A percentile compares a stretch with the other conserved stretches of the same genome.
These are phyloP conservation scores for Aspergillus awamori DNA, from an alignment of 2,329 filamentous ascomycete species.

Conservation along the genomic window DNA sequence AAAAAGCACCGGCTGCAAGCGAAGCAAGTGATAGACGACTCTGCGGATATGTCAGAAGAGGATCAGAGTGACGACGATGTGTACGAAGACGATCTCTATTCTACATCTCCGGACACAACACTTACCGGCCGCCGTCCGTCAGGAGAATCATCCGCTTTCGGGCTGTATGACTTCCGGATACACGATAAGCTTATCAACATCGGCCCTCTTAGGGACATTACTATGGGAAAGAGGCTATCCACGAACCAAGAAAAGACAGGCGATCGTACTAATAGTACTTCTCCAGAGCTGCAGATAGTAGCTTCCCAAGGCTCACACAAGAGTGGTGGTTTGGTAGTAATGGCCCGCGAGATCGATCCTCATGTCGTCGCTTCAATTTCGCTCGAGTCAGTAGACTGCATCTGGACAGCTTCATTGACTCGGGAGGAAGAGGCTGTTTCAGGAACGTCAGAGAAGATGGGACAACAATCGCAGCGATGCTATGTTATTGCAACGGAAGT, in stretches of 20 bases:
- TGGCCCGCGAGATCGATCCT: slow-evolving; percentile 78
- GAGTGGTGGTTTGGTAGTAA: slow-evolving; percentile 70
- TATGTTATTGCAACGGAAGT: slow-evolving; percentile 81
- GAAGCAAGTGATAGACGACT: slow-evolving; percentile 54
- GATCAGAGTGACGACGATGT: slow-evolving; percentile 62
- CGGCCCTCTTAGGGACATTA: slow-evolving; percentile 75
- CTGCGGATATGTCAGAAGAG: slow-evolving; percentile 61
- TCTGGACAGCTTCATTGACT: slow-evolving; percentile 73
- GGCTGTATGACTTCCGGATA: slow-evolving; percentile 72
- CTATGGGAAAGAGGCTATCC: slow-evolving; percentile 63
- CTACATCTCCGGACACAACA: slow-evolving; percentile 33
- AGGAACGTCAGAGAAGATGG: slow-evolving; percentile 49
- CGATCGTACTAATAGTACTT: slow-evolving; percentile 44
- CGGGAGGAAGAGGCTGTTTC: slow-evolving; percentile 53
- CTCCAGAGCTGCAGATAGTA: slow-evolving; percentile 53
- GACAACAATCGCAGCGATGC: slow-evolving; percentile 66
- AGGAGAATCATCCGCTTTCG: slow-evolving; percentile 27
- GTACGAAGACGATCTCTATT: slow-evolving; percentile 58
- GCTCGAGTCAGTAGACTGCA: slow-evolving; percentile 70
- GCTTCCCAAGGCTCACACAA: slow-evolving; percentile 57
- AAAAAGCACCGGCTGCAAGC: slow-evolving; percentile 63
- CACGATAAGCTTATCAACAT: slow-evolving; percentile 78
- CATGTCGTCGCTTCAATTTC: slow-evolving; percentile 69
- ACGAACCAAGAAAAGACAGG: slow-evolving; percentile 51
- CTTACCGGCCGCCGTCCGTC: slow-evolving; percentile 20